These are phyloP conservation scores for Phytophthora colocasiae DNA, from an alignment of 352 stramenopile species.

Conservation along the genomic window DNA sequence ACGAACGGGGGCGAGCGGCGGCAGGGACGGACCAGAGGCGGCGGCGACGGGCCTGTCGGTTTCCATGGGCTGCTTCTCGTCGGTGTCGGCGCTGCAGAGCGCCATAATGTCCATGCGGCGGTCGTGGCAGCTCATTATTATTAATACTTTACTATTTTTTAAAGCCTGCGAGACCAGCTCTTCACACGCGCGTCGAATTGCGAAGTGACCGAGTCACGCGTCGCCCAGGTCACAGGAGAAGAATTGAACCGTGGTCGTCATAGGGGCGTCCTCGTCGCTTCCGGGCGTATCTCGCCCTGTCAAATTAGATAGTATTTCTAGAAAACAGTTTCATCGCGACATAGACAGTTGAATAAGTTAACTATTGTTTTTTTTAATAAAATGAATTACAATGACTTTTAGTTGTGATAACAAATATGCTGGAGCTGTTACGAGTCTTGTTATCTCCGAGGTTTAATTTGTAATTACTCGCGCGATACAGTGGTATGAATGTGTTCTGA, in stretches of 20 bases:
- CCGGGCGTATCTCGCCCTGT: not conserved
- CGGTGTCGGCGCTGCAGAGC: slow-evolving; percentile 23
- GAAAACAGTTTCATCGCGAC: no score
- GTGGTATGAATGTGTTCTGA: slow-evolving; percentile 1
- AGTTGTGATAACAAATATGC: no score
- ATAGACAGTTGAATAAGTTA: no score
- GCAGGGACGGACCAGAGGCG: slow-evolving; percentile 2
- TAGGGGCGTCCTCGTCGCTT: slow-evolving; percentile 6
- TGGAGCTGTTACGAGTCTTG: no score
- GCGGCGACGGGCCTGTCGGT: not conserved
- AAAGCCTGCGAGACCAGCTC: slow-evolving; percentile 2
- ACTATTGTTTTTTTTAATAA: no score
- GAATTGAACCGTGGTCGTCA: slow-evolving; percentile 25
- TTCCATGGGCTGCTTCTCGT: slow-evolving; percentile 15
- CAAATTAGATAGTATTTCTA: not conserved
- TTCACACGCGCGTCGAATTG: slow-evolving; percentile 21
- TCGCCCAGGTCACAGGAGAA: slow-evolving; percentile 8
- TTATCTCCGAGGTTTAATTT: slow-evolving; percentile 17
- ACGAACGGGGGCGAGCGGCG: slow-evolving; percentile 26
- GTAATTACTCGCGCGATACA: slow-evolving; percentile 9
- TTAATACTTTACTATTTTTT: not conserved
- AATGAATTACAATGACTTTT: no score
- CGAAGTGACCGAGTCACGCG: slow-evolving; percentile 16
- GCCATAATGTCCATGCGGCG: slow-evolving; percentile 44
- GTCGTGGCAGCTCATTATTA: slow-evolving; percentile 28